Evolutionary conservation across 2,329 filamentous ascomycete genomes (phyloP).

Genomic region (Fusarium secorum): DNA sequence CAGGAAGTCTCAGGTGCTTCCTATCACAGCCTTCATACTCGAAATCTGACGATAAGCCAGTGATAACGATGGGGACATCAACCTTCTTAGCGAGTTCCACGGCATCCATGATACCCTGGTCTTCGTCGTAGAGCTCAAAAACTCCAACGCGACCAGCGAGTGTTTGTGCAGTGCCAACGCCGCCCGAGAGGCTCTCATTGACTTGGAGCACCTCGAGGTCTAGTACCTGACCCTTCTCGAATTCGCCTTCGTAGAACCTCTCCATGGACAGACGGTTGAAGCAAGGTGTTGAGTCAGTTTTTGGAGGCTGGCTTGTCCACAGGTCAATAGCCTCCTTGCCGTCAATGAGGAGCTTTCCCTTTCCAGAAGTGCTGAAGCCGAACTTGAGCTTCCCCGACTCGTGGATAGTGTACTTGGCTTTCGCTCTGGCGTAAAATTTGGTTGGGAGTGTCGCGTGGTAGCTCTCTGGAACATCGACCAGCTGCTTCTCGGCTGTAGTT

Average conservation of each 20-base stretch:
- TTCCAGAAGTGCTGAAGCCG: constrained; percentile 48
- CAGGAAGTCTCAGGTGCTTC: constrained; percentile 73
- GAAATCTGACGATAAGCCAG: constrained; percentile 62
- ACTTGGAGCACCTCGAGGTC: constrained; percentile 31
- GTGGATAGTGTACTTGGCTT: constrained; percentile 6
- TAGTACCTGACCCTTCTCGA: constrained; percentile 2
- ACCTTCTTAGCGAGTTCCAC: constrained; percentile 44
- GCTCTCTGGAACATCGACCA: constrained; percentile 31
- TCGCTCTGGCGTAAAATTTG: constrained; percentile 27
- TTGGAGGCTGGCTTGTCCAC: constrained; percentile 45
- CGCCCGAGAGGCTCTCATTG: constrained; percentile 31
- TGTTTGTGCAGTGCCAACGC: constrained; percentile 34
- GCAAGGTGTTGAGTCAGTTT: constrained; percentile 46
- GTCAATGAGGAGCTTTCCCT: constrained; percentile 46
- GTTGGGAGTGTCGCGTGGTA: constrained; percentile 18
- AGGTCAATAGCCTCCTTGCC: constrained; percentile 45
- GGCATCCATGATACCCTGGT: constrained; percentile 47
- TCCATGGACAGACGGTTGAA: constrained; percentile 42
- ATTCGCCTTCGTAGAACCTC: constrained; percentile 15
- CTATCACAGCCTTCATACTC: constrained; percentile 67
- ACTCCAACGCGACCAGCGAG: constrained; percentile 31
- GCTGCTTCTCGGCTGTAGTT: constrained; percentile 24
- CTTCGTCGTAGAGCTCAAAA: constrained; percentile 32
- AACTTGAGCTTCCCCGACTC: constrained; percentile 31
- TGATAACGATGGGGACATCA: constrained; percentile 62